Evolutionary conservation across 2,329 filamentous ascomycete species (phyloP), one percentile per base, ranked within the genome.

Genomic region (Pezicula carpinea): DNA sequence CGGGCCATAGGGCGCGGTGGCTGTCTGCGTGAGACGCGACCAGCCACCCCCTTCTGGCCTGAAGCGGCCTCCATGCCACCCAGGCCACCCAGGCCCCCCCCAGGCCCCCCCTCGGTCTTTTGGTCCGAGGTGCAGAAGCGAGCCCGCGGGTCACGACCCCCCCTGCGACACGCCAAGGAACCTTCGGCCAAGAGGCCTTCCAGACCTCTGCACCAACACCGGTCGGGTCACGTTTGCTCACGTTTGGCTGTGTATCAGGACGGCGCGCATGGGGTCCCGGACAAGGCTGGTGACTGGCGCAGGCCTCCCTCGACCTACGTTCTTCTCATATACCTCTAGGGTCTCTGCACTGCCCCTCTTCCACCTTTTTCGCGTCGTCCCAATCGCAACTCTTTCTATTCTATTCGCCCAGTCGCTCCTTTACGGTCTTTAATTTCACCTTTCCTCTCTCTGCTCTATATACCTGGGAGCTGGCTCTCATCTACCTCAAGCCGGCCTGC

Each of bases 381-480:
- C 67, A 69, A 66, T 64, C 64, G 63, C 63, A 64, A 61, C 56
- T 63, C 62, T 63, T 65, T 56, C 59, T 60, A 60, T 63, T 63
- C 63, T 64, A 60, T 61, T 61, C 65, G 66, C 65, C 66, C 66
- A 75, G 72, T 76, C 74, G 63, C 71, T 77, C 73, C 69, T 74
- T 77, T 72, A 64, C 51, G 56, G 49, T 59, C 63, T 68, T 63
- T 66, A 67, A 69, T 67, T 65, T 65, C 65, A 62, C 64, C 63
- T 69, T 64, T 56, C 64, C 63, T 69, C 64, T 56, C 61, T 64
- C 63, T 66, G 64, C 64, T 68, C 66, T 71, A 71, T 72, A 71
- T 62, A 66, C 71, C n/a, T 72, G 71, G 69, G 74, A 78, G 74
- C 75, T 75, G 75, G 75, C 69, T 76, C 74, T 77, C 72, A 74